These are phyloP conservation scores for Claviceps spartinae DNA, from an alignment of 2,329 filamentous ascomycete species.

Conservation along the genomic window DNA sequence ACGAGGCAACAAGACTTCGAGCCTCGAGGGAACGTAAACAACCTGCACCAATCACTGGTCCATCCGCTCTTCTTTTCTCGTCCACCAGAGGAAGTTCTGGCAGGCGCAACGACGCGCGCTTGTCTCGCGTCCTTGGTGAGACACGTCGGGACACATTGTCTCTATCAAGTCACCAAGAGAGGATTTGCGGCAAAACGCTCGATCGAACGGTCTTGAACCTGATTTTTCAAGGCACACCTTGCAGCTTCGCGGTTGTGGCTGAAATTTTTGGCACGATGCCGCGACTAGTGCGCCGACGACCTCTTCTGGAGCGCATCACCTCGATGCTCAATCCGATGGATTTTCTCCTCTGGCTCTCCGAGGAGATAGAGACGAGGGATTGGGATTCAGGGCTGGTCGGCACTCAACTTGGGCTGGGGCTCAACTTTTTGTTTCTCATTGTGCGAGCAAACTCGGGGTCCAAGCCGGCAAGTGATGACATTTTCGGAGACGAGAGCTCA, in stretches of 20 bases:
- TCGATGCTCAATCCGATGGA: constrained; percentile 77
- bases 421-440: constrained; percentile 72
- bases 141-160: not conserved
- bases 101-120: constrained; percentile 1
- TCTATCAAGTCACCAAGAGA: not conserved
- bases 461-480: constrained; percentile 52
- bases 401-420: constrained; percentile 55
- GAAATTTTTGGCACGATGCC: constrained; percentile 36
- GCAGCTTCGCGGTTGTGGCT: not conserved
- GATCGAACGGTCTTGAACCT: not conserved
- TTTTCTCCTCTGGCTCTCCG: constrained; percentile 78
- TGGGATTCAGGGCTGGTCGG: constrained; percentile 77
- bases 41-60: not conserved
- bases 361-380: constrained; percentile 82
- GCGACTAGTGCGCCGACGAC: constrained; percentile 66
- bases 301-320: constrained; percentile 68
- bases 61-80: not conserved
- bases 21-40: constrained; percentile 11
- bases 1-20: no score
- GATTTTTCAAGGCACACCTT: not conserved
- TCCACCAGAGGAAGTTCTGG: not conserved
- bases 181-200: not conserved
- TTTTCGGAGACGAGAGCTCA: constrained; percentile 63
- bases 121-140: not conserved
- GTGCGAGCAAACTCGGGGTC: constrained; percentile 62